These are phyloP conservation scores for Cyclocybe aegerita DNA, from an alignment of 768 basidiomycete species.

Conservation along the genomic window DNA sequence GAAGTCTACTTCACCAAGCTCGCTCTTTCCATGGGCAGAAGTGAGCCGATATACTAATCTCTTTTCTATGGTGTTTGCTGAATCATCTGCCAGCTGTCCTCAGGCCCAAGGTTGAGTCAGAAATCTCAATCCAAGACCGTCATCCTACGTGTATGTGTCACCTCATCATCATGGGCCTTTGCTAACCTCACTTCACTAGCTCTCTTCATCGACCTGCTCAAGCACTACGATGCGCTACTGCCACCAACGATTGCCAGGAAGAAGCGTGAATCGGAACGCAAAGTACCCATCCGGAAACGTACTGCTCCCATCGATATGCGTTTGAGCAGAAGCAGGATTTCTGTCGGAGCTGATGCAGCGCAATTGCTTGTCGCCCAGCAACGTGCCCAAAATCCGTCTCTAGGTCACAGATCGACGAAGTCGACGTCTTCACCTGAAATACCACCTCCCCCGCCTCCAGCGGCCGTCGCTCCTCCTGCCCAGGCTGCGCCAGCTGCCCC, in stretches of 20 bases:
- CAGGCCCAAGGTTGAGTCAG: constrained; percentile 78
- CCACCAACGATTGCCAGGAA: constrained; percentile 84
- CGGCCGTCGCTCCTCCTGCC: constrained; percentile 12
- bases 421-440: constrained; percentile 25
- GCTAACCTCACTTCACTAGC: constrained; percentile 37
- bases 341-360: constrained; percentile 65
- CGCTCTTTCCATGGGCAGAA: constrained; percentile 81
- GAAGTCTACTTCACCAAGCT: constrained; percentile 87
- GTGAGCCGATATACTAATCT: constrained; percentile 49
- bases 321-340: constrained; percentile 74
- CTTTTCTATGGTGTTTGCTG: constrained; percentile 5
- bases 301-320: constrained; percentile 90
- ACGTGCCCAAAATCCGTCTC: constrained; percentile 52
- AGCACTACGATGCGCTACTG: constrained; percentile 69
- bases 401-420: constrained; percentile 30
- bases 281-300: constrained; percentile 79
- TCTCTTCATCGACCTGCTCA: constrained; percentile 83
- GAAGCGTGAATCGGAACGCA: constrained; percentile 85
- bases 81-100: constrained; percentile 59
- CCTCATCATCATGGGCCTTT: background rate
- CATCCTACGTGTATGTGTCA: constrained; percentile 67
- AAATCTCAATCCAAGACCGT: constrained; percentile 88
- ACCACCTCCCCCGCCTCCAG: constrained; percentile 28
- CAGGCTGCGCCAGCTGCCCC: constrained; percentile 12
- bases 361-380: constrained; percentile 75